Percentiles rank a stretch among this genome's conserved stretches.
phyloP scores from a whole-genome alignment of 139 green algal species.

The Diplosphaera chodatii region DNA sequence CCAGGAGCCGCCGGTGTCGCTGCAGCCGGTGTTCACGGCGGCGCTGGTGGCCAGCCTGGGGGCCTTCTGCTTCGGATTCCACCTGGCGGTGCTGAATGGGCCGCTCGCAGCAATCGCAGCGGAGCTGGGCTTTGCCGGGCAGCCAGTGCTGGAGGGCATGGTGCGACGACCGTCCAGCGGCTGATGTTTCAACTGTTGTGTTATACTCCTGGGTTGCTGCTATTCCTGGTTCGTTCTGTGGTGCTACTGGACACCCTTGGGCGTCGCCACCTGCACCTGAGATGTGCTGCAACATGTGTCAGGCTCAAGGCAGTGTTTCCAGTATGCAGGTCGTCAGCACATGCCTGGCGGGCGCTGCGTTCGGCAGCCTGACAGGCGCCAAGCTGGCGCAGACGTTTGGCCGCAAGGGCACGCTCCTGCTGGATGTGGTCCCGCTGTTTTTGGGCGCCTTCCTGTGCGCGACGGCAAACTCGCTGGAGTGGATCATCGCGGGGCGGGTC shows the following conservation, averaged over 20 bases:
- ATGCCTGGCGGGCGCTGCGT: constrained; percentile 67
- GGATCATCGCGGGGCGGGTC: constrained; percentile 71
- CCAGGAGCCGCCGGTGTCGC: not conserved
- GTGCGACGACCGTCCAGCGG: no score
- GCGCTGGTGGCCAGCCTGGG: constrained; percentile 48
- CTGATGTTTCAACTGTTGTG: no score
- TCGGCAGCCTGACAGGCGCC: constrained; percentile 60
- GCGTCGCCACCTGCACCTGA: no score
- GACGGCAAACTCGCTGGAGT: constrained; percentile 37
- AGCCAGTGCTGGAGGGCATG: constrained; percentile 62
- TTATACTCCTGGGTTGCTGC: no score
- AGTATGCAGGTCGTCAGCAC: constrained; percentile 75
- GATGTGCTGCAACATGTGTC: no score
- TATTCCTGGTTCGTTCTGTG: no score
- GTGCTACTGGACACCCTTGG: no score
- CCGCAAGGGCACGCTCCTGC: constrained; percentile 56
- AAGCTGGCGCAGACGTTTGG: constrained; percentile 69
- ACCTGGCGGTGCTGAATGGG: constrained; percentile 85
- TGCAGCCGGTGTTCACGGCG: constrained; percentile 4
- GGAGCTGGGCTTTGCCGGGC: constrained; percentile 70
- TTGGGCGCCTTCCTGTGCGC: constrained; percentile 64
- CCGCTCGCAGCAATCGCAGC: constrained; percentile 71
- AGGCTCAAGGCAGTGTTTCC: no score
- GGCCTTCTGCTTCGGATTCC: constrained; percentile 80
- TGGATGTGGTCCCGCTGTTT: constrained; percentile 62